Base-by-base conservation (phyloP, 345 rosid genomes). In the Murraya koenigii region DNA sequence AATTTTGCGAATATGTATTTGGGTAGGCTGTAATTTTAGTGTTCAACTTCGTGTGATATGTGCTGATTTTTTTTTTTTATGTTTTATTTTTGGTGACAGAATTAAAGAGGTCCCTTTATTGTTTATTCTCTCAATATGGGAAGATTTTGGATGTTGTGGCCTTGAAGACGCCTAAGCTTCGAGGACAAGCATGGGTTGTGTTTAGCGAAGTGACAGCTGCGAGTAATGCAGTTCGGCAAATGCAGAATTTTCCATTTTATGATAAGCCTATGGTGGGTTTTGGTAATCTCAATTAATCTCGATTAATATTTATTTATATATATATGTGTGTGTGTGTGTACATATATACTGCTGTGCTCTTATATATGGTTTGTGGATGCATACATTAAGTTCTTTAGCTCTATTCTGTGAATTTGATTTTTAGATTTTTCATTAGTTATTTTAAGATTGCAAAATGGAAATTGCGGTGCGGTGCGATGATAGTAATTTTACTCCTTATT, bases 131-230 rank as follows among this genome's bases (percentile, higher is more conserved):
- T 75, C 99, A 94, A 87, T 97, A 89, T 82, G 99, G 98, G 71
- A 92, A 92, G 87, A 91, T 97, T 30, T 78, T 94, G 88, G 99
- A 97, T 89, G 98, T 97, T 75, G 94, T 97, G 74, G 95, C 98
- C 75, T 84, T 97, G 93, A 97, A 97, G 93, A 94, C 98, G 3
- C 86, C 95, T 0, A 94, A 86, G 89, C 99, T 97, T 75, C 87
- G 97, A 10, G 98, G 99, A 33, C 99, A 97, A 85, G 99, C 98
- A 30, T 97, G 99, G 99, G 93, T 97, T 69, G 90, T 86, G 28
- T 97, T 94, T 77, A 90, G 88, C 82, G 99, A 97, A 84, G 90
- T 94, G 78, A 89, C 94, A 11, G 90, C 99, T 77, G 97, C 99
- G 69, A 94, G 95, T 80, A 90, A 93, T 78, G 98, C 98, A 0